These are phyloP conservation scores for Bathelium albidoporum DNA, from an alignment of 495 filamentous ascomycete genomes.

Conservation along the genomic window DNA sequence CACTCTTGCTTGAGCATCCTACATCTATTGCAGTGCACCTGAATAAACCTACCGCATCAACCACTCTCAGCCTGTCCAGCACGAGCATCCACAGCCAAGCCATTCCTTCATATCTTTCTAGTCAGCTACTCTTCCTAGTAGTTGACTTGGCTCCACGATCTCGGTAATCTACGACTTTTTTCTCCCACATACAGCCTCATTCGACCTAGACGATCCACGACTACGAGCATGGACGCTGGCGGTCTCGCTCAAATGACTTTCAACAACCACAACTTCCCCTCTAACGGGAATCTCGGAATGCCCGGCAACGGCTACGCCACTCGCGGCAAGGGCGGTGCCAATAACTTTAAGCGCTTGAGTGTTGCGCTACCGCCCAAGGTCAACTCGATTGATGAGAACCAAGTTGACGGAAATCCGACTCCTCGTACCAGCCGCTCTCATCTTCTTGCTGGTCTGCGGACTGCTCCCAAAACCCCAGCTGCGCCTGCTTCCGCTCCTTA, in stretches of 20 bases:
- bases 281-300: constrained; percentile 56
- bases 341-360: constrained; percentile 75
- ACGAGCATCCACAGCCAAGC: not conserved
- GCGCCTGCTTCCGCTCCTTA: constrained; percentile 53
- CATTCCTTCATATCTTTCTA: not conserved
- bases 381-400: constrained; percentile 55
- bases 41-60: not conserved
- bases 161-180: not conserved
- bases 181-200: not conserved
- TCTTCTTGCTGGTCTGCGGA: constrained; percentile 84
- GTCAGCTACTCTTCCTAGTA: not conserved
- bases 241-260: constrained; percentile 99
- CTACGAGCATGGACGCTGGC: constrained; percentile 90
- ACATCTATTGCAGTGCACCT: not conserved
- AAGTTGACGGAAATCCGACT: constrained; percentile 53
- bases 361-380: constrained; percentile 49
- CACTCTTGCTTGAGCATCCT: not conserved
- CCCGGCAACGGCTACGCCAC: constrained; percentile 73
- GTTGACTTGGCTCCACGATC: not conserved
- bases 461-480: constrained; percentile 76
- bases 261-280: constrained; percentile 51
- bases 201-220: constrained; percentile 16
- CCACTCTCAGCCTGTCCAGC: not conserved
- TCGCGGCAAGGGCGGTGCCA: constrained; percentile 54
- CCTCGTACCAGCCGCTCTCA: constrained; percentile 92